phyloP scores from a whole-genome alignment of 768 basidiomycete genomes.

The Favolaschia claudopus region DNA sequence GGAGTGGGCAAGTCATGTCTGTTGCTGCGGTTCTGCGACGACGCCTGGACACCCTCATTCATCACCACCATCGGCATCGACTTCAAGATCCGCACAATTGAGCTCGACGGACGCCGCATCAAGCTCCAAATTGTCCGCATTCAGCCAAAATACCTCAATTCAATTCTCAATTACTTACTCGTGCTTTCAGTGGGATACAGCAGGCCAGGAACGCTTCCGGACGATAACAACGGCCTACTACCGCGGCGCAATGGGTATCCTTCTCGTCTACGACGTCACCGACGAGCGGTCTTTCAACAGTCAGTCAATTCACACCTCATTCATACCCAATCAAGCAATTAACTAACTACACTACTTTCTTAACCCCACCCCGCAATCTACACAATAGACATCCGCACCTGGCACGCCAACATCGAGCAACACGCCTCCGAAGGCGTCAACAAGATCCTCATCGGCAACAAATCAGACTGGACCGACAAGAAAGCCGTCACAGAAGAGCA shows the following conservation, averaged over 20 bases:
- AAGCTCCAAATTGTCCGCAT: slow-evolving; percentile 98
- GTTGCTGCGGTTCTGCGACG: slow-evolving; percentile 73
- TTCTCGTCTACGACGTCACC: slow-evolving; percentile 98
- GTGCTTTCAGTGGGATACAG: slow-evolving; percentile 91
- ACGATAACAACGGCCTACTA: slow-evolving; percentile 99
- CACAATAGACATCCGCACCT: slow-evolving; percentile 18
- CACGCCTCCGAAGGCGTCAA: slow-evolving; percentile 99
- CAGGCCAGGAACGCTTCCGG: slow-evolving; percentile 97
- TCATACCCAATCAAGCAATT: too few species aligned
- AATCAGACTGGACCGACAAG: slow-evolving; percentile 97
- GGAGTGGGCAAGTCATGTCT: slow-evolving; percentile 98
- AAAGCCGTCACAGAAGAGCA: slow-evolving; percentile 69
- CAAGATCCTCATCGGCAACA: slow-evolving; percentile 98
- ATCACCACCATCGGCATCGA: slow-evolving; percentile 74
- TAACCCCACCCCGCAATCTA: too few species aligned
- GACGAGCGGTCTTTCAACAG: slow-evolving; percentile 69
- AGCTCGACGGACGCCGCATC: slow-evolving; percentile 97
- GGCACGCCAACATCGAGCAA: slow-evolving; percentile 88
- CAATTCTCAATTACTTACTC: not conserved
- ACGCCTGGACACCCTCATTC: slow-evolving; percentile 27
- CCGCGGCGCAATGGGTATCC: slow-evolving; percentile 97
- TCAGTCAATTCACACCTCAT: too few species aligned
- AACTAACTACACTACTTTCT: too few species aligned
- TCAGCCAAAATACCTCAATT: too few species aligned
- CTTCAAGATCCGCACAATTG: slow-evolving; percentile 99